Conservation (phyloP, 192 early-diverging fungal genomes). For the Coemansia sp. region DNA sequence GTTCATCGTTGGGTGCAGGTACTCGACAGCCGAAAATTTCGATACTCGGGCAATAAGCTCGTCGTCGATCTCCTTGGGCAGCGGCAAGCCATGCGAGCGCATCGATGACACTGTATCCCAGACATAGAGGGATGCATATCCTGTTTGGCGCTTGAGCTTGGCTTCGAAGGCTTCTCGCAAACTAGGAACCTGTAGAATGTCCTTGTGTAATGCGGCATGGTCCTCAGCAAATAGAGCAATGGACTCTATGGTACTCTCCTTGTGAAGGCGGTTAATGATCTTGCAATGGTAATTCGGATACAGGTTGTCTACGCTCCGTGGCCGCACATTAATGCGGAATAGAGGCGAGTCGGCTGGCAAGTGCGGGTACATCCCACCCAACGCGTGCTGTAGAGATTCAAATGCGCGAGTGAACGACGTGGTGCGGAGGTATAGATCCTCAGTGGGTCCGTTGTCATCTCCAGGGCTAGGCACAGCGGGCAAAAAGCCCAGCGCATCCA, state of each 20-base stretch:
- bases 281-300: slow-evolving; percentile 27
- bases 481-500: slow-evolving; percentile 51
- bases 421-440: slow-evolving; percentile 56
- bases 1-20: slow-evolving; percentile 17
- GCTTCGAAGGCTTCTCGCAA: slow-evolving; percentile 15
- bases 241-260: slow-evolving; percentile 9
- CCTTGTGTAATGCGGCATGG: slow-evolving; percentile 16
- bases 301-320: slow-evolving; percentile 31
- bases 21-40: slow-evolving; percentile 18
- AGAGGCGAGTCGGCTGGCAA: background rate
- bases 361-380: slow-evolving; percentile 61
- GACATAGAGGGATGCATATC: slow-evolving; percentile 9
- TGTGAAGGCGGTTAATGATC: slow-evolving; percentile 16
- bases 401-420: slow-evolving; percentile 63
- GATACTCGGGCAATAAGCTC: slow-evolving; percentile 25
- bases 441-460: slow-evolving; percentile 1
- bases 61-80: slow-evolving; percentile 31
- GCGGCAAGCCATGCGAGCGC: slow-evolving; percentile 28
- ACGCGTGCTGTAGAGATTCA: slow-evolving; percentile 64
- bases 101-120: slow-evolving; percentile 23
- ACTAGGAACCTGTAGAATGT: slow-evolving; percentile 24
- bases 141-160: background rate
- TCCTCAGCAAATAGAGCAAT: slow-evolving; percentile 9
- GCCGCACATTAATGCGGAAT: slow-evolving; percentile 35
- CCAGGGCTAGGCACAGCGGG: slow-evolving; percentile 15